Base-by-base conservation (phyloP, 2,329 filamentous ascomycete genomes). In the Cadophora luteo-olivacea region DNA sequence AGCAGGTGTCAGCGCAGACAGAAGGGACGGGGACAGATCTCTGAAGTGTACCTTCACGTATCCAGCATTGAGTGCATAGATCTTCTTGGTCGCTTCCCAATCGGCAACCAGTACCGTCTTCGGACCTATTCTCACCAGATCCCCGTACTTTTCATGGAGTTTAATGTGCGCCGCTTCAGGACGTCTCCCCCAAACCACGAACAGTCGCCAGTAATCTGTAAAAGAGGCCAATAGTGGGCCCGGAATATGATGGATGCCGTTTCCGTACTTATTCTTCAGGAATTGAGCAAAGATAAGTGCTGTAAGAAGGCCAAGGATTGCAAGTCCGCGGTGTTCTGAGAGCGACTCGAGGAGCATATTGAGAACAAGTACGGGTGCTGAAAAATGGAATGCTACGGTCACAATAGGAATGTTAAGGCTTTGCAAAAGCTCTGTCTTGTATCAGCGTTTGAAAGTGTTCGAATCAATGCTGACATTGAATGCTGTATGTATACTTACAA, bases 1-100 rank as follows among this genome's bases (percentile, higher is more conserved):
- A 14, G 9, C 38, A 38, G 29, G 4, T 16, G 32, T 60, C 55
- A 60, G 55, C 25, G 38, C 5, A 29, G 29, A 65, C 6, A 16
- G 51, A 54, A 54, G 9, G 12, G n/a, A 29, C 24, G 4, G 29
- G 22, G 29, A 29, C 14, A 6, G 22, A 14, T 3, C 0, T 1
- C 14, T 25, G 24, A 16, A 49, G 19, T 3, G n/a, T 79, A 92
- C 91, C 86, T 96, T 96, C 61, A 86, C 81, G 73, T 93, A 91
- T 0, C 91, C 91, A 79, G 94, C 94, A 78, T 94, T 94, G 55
- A 95, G 79, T 0, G 92, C 92, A 77, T 96, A 97, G 57, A 96
- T 94, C 19, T 83, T 82, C 79, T 91, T 92, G 73, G 95, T 82
- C 0, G 91, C 91, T 68, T 86, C 86, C 0, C 92, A 91, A 72